These are phyloP conservation scores for Heracleum sosnowskyi DNA, from an alignment of 129 eudicot genomes.

Conservation along the genomic window DNA sequence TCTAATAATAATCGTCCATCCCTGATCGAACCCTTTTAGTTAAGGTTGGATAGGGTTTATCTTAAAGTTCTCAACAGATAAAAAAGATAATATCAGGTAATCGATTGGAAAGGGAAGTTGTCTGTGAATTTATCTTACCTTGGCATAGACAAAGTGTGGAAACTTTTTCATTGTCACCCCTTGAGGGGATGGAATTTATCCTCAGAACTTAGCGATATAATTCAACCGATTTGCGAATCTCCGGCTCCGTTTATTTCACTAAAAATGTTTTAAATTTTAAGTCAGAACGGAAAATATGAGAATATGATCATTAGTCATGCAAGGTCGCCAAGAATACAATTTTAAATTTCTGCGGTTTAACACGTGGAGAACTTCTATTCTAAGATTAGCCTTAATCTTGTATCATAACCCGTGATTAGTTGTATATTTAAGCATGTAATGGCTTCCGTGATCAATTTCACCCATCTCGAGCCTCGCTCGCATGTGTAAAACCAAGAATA, in stretches of 20 bases:
- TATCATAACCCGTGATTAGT: not conserved
- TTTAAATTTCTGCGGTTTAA: not conserved
- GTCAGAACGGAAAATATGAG: too few relatives aligned
- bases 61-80: not conserved
- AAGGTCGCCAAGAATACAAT: too few relatives aligned
- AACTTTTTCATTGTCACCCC: not conserved
- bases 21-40: too few relatives aligned
- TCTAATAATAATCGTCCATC: too few relatives aligned
- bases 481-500: not conserved
- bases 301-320: too few relatives aligned
- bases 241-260: too few relatives aligned
- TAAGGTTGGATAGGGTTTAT: not conserved
- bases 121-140: not conserved
- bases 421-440: not conserved
- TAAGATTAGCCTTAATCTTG: not conserved
- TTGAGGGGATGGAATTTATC: not conserved
- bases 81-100: not conserved
- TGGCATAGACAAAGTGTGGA: not conserved
- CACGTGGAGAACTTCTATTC: not conserved
- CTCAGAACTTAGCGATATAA: not conserved
- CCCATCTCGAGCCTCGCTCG: constrained; percentile 47
- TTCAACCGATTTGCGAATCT: not conserved
- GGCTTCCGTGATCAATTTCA: constrained; percentile 5
- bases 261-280: too few relatives aligned
- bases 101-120: not conserved